Percentiles rank a stretch among this genome's conserved stretches.
These are phyloP conservation scores for Aspergillus fumigatus DNA, from an alignment of 2,329 filamentous ascomycete genomes.

Conservation along the genomic window DNA sequence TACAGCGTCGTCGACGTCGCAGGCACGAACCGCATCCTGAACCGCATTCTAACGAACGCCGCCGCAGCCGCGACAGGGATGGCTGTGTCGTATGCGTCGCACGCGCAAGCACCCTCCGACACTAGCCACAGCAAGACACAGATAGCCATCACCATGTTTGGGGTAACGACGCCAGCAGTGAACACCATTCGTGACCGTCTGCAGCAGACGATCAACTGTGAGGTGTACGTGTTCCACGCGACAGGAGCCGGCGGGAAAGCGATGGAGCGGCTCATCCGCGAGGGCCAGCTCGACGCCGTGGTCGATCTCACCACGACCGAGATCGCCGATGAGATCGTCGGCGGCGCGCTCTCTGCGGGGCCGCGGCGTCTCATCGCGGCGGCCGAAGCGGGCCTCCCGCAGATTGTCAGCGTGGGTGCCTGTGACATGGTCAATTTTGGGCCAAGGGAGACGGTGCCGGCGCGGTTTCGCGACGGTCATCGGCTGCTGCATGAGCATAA, in stretches of 20 bases:
- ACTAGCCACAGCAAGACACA: slow-evolving; percentile 38
- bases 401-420: slow-evolving; percentile 52
- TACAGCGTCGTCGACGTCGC: slow-evolving; percentile 68
- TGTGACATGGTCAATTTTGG: slow-evolving; percentile 64
- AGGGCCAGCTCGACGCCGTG: slow-evolving; percentile 59
- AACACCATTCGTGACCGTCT: slow-evolving; percentile 52
- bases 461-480: slow-evolving; percentile 39
- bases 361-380: slow-evolving; percentile 55
- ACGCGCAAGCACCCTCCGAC: neutral
- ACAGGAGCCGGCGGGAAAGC: slow-evolving; percentile 64
- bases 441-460: slow-evolving; percentile 51
- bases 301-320: slow-evolving; percentile 70
- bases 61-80: slow-evolving; percentile 59
- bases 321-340: slow-evolving; percentile 59
- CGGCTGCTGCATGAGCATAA: slow-evolving; percentile 60
- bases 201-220: slow-evolving; percentile 43
- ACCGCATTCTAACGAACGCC: slow-evolving; percentile 58
- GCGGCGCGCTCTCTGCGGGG: slow-evolving; percentile 60
- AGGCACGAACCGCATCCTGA: slow-evolving; percentile 58
- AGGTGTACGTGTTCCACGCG: slow-evolving; percentile 65
- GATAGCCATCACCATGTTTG: slow-evolving; percentile 69
- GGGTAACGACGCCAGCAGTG: slow-evolving; percentile 65
- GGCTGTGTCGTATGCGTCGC: slow-evolving; percentile 30
- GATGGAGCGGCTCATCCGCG: slow-evolving; percentile 61
- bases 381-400: slow-evolving; percentile 54